Percentiles rank a stretch among this genome's conserved stretches.
phyloP scores from a whole-genome alignment of 176 grass and related monocot genomes.

The Stipa capillata region DNA sequence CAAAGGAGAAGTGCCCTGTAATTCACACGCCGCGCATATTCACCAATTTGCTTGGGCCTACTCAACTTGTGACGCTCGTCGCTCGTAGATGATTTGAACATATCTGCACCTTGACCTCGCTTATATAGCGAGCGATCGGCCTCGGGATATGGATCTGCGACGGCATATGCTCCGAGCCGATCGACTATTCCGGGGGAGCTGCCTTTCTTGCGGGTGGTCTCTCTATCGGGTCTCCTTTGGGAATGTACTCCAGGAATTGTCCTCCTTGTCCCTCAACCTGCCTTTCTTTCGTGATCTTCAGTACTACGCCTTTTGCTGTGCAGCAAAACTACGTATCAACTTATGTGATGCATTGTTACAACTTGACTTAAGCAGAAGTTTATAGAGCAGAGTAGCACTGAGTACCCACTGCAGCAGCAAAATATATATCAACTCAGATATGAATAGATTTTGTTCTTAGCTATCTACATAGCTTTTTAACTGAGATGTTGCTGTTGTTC shows the following conservation, averaged over 20 bases:
- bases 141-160: neutral
- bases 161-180: constrained; percentile 33
- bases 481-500: neutral
- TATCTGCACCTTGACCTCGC: neutral
- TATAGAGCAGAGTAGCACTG: neutral
- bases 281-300: neutral
- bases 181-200: neutral
- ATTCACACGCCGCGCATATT: constrained; percentile 23
- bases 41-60: neutral
- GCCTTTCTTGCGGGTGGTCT: constrained; percentile 2
- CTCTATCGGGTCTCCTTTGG: neutral
- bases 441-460: constrained; percentile 18
- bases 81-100: too few species aligned
- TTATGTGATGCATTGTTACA: neutral
- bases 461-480: neutral
- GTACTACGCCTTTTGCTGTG: neutral
- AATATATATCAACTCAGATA: neutral
- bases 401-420: neutral
- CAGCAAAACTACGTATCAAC: neutral
- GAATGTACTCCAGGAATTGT: constrained; percentile 25
- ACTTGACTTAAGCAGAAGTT: neutral
- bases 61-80: neutral
- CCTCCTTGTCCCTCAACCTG: neutral
- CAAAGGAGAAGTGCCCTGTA: constrained; percentile 48
- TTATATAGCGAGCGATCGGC: constrained; percentile 16